Conservation (phyloP, 495 filamentous ascomycete species). For the Penicillium simplicissimum region DNA sequence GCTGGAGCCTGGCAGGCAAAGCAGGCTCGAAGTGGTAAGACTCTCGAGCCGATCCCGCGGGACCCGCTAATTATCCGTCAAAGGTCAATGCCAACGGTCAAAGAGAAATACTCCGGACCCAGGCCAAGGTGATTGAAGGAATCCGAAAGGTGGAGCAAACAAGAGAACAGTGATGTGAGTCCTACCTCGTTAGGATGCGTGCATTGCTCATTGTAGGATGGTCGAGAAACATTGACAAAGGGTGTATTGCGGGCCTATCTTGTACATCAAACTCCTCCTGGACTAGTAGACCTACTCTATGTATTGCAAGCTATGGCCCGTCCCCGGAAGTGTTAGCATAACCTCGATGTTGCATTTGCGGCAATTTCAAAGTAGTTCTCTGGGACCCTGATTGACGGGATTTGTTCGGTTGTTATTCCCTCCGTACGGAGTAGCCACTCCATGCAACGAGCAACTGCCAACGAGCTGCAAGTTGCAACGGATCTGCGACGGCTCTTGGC, state of each 20-base stretch:
- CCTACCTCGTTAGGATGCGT: too few species aligned
- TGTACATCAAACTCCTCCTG: too few species aligned
- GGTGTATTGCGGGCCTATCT: too few species aligned
- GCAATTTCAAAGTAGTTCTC: neutral
- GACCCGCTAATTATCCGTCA: conserved; percentile 5
- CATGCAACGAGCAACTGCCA: neutral
- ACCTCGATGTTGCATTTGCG: neutral
- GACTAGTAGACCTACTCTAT: too few species aligned
- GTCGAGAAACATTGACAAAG: too few species aligned
- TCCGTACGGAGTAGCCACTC: neutral
- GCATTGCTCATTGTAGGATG: too few species aligned
- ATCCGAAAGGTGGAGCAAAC: too few species aligned
- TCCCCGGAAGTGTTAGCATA: too few species aligned
- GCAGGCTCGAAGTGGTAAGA: neutral
- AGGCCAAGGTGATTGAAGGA: neutral
- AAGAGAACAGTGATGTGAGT: neutral
- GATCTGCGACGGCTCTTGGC: conserved; percentile 29
- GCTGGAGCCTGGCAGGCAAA: neutral
- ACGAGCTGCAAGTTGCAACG: conserved; percentile 10
- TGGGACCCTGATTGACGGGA: neutral
- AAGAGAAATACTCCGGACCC: neutral
- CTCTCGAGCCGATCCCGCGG: neutral
- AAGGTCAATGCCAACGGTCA: too few species aligned
- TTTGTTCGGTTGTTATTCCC: neutral
- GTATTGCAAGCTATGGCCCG: too few species aligned